Percentiles rank a stretch among this genome's conserved stretches.
These are phyloP conservation scores for Scheffersomyces titani DNA, from an alignment of 1,139 yeast genomes.

Conservation along the genomic window DNA sequence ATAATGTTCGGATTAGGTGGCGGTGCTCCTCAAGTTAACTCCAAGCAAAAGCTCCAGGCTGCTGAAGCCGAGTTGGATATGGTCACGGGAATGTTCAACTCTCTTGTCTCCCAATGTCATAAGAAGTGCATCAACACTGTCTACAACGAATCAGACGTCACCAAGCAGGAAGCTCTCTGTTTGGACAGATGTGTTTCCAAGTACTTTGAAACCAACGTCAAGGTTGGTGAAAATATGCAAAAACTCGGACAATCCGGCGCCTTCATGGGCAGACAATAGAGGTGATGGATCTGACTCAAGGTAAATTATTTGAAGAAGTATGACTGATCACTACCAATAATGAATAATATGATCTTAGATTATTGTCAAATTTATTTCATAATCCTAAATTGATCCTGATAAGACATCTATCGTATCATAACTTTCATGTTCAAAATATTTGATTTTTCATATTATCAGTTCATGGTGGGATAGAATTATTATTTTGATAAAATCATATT, in stretches of 20 bases:
- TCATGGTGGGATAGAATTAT: not conserved
- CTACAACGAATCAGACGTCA: slow-evolving; percentile 76
- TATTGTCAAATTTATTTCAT: too few relatives aligned
- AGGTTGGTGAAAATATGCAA: slow-evolving; percentile 92
- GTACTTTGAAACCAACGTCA: slow-evolving; percentile 93
- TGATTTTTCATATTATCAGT: too few relatives aligned
- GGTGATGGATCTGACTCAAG: too few relatives aligned
- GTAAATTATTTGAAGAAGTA: too few relatives aligned
- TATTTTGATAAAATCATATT: too few relatives aligned
- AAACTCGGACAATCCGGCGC: slow-evolving; percentile 63
- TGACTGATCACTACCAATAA: not conserved
- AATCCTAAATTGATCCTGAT: too few relatives aligned
- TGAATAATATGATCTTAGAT: not conserved
- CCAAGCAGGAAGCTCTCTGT: slow-evolving; percentile 85
- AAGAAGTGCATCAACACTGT: slow-evolving; percentile 72
- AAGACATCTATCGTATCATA: too few relatives aligned
- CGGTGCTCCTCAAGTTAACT: slow-evolving; percentile 70
- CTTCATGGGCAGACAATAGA: slow-evolving; percentile 50
- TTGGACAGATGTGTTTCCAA: slow-evolving; percentile 97
- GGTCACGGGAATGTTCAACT: slow-evolving; percentile 97
- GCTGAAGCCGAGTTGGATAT: slow-evolving; percentile 94
- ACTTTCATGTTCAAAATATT: too few relatives aligned
- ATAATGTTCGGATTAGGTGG: slow-evolving; percentile 83
- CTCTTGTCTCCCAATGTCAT: slow-evolving; percentile 81
- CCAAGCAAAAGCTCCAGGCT: slow-evolving; percentile 70